phyloP scores from a whole-genome alignment of 306 rosid genomes.

The Dicorynia guianensis region DNA sequence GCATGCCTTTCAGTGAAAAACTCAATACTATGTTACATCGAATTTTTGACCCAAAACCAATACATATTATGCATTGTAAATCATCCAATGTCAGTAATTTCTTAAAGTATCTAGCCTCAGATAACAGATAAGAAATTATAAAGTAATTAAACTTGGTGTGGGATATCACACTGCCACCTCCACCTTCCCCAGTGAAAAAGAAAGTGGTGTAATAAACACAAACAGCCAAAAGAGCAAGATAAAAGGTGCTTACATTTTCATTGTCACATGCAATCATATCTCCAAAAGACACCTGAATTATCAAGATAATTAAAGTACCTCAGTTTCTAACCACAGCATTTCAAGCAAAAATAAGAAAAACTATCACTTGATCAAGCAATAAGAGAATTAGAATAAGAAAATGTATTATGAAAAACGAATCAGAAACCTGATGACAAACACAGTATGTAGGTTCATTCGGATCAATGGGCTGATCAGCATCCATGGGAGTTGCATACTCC shows the following conservation, averaged over 20 bases:
- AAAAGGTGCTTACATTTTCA: constrained; percentile 76
- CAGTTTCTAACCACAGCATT: constrained; percentile 36
- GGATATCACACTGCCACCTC: constrained; percentile 24
- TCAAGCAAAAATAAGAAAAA: constrained; percentile 41
- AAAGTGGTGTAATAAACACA: background rate
- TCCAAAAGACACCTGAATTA: constrained; percentile 87
- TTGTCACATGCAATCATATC: constrained; percentile 98
- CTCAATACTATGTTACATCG: background rate
- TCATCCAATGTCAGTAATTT: constrained; percentile 18
- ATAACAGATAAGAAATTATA: constrained; percentile 12
- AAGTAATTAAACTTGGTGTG: constrained; percentile 12
- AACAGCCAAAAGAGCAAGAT: constrained; percentile 27
- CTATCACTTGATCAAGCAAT: constrained; percentile 21
- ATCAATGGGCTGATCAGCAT: constrained; percentile 90
- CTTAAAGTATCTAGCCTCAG: constrained; percentile 15
- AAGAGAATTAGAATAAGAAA: constrained; percentile 24
- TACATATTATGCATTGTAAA: constrained; percentile 4
- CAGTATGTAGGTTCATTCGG: constrained; percentile 97
- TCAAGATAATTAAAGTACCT: constrained; percentile 38
- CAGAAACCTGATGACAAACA: constrained; percentile 91
- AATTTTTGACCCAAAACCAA: background rate
- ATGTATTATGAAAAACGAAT: constrained; percentile 28
- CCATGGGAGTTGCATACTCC: constrained; percentile 76
- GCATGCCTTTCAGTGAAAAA: constrained; percentile 7
- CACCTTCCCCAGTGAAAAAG: constrained; percentile 25